phyloP scores from a whole-genome alignment of 352 stramenopile species.

The Phytophthora pini region DNA sequence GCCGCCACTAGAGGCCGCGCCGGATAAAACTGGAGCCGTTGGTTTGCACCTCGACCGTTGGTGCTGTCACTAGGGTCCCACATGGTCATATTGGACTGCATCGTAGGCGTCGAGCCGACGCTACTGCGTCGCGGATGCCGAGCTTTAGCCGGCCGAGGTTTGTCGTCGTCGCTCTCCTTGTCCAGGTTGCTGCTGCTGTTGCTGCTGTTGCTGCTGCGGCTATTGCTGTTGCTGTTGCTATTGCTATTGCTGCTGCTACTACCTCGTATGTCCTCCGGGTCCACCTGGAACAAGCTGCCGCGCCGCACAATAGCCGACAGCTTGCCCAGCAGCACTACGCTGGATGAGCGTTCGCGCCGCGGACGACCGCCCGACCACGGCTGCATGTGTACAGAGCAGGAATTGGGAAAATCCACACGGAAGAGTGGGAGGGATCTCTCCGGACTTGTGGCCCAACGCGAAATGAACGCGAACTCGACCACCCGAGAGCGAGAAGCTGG shows the following conservation, averaged over 20 bases:
- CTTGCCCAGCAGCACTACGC: slow-evolving; percentile 53
- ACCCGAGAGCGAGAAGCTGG: not conserved
- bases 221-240: not conserved
- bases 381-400: slow-evolving; percentile 29
- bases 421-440: slow-evolving; percentile 20
- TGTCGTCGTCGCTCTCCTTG: slow-evolving; percentile 24
- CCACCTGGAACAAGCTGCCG: slow-evolving; percentile 38
- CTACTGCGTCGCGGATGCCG: slow-evolving; percentile 14
- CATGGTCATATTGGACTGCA: slow-evolving; percentile 32
- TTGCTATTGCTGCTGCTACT: slow-evolving; percentile 23
- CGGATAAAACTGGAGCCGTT: slow-evolving; percentile 48
- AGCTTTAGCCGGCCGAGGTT: not conserved
- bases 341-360: slow-evolving; percentile 45
- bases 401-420: slow-evolving; percentile 1
- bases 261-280: slow-evolving; percentile 30
- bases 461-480: not conserved
- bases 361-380: slow-evolving; percentile 35
- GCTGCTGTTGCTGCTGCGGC: not conserved
- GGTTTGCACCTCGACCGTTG: slow-evolving; percentile 14
- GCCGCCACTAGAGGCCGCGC: slow-evolving; percentile 31
- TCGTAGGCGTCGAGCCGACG: slow-evolving; percentile 19
- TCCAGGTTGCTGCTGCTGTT: slow-evolving; percentile 18
- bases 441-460: slow-evolving; percentile 1
- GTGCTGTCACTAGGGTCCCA: slow-evolving; percentile 24
- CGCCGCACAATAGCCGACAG: slow-evolving; percentile 60